Evolutionary conservation across 305 asterid species (phyloP).

Genomic region (Fraxinus baroniana): DNA sequence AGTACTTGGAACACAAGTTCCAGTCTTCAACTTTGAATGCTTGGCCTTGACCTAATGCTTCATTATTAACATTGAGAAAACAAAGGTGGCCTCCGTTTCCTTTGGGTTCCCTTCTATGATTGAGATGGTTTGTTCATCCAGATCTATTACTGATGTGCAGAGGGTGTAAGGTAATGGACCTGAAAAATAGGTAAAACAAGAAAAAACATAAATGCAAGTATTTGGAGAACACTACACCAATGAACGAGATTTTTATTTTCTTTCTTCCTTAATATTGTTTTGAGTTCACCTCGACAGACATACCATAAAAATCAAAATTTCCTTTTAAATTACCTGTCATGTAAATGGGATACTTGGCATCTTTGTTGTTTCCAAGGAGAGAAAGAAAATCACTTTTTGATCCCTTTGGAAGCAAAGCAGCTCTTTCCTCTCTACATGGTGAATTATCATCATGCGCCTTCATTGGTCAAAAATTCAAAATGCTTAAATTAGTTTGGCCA

Average conservation of each 20-base stretch:
- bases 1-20: neutral
- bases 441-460: constrained; percentile 73
- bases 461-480: constrained; percentile 24
- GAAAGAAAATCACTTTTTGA: constrained; percentile 58
- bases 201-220: neutral
- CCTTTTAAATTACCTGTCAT: constrained; percentile 53
- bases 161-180: constrained; percentile 71
- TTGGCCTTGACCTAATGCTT: neutral
- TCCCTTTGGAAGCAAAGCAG: constrained; percentile 51
- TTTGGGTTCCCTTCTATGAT: constrained; percentile 62
- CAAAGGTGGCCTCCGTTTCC: constrained; percentile 34
- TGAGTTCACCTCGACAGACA: neutral
- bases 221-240: neutral
- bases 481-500: neutral
- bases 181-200: constrained; percentile 28
- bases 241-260: neutral
- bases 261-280: neutral
- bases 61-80: constrained; percentile 36
- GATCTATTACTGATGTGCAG: constrained; percentile 60
- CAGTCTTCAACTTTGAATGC: neutral
- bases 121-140: constrained; percentile 55
- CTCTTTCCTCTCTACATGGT: constrained; percentile 62
- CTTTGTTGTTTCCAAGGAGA: constrained; percentile 56
- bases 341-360: constrained; percentile 61
- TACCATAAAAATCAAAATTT: neutral